phyloP scores from a whole-genome alignment of 345 rosid genomes.

The Garcia nutans region DNA sequence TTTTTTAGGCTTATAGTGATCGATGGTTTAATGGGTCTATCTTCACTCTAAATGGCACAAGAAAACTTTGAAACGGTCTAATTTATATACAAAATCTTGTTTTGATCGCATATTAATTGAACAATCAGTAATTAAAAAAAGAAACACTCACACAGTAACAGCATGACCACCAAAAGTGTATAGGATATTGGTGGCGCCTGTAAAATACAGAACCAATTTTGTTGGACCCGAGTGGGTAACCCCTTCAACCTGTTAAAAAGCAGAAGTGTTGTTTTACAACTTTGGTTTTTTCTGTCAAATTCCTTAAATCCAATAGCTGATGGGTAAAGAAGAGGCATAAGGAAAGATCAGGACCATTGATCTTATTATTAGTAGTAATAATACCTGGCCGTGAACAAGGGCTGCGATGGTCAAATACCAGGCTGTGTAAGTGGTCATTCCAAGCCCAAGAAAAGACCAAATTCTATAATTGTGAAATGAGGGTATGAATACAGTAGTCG shows the following conservation, averaged over 20 bases:
- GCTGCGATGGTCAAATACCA: conserved; percentile 75
- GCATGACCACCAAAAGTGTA: conserved; percentile 93
- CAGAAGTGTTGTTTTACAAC: background rate
- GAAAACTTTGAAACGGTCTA: no score
- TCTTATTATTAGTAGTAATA: background rate
- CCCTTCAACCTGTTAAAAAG: conserved; percentile 46
- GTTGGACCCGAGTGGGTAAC: conserved; percentile 64
- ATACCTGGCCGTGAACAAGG: conserved; percentile 66
- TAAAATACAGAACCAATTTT: conserved; percentile 66
- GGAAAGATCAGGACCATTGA: conserved; percentile 1
- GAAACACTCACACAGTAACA: conserved; percentile 68
- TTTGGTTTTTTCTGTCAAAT: background rate
- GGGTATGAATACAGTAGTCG: conserved; percentile 73
- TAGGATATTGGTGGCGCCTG: conserved; percentile 86
- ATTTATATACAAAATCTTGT: no score
- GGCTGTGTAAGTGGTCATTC: conserved; percentile 88
- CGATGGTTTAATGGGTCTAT: background rate
- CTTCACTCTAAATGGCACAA: background rate
- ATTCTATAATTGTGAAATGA: conserved; percentile 82
- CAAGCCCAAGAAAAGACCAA: conserved; percentile 85
- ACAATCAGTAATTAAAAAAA: background rate
- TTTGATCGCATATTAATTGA: background rate
- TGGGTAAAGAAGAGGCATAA: background rate
- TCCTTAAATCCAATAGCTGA: conserved; percentile 3
- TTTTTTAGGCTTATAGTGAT: no score